Conservation (phyloP, 2,329 filamentous ascomycete genomes). For the Cercospora sojina region DNA sequence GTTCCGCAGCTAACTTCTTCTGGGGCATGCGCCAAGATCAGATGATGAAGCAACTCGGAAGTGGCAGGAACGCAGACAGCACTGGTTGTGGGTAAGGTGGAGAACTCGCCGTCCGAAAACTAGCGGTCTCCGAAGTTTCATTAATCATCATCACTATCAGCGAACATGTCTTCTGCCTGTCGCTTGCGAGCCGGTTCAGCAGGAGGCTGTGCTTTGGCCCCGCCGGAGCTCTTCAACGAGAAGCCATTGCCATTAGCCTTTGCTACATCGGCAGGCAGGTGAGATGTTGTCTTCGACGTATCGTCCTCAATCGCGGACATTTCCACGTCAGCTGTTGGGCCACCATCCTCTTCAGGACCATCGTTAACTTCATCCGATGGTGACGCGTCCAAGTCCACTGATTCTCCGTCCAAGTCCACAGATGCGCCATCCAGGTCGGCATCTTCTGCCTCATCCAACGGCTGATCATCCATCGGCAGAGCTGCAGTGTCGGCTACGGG, state of each 20-base stretch:
- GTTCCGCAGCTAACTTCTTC: neutral
- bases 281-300: neutral
- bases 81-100: neutral
- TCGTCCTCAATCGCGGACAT: neutral
- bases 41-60: neutral
- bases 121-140: neutral
- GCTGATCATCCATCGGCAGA: conserved; percentile 25
- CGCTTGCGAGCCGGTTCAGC: conserved; percentile 58
- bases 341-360: conserved; percentile 39
- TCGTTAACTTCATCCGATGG: conserved; percentile 39
- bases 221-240: conserved; percentile 25
- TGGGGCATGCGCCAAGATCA: neutral
- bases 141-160: conserved; percentile 63
- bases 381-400: conserved; percentile 47
- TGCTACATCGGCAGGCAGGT: neutral
- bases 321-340: neutral
- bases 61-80: neutral
- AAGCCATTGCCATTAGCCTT: conserved; percentile 24
- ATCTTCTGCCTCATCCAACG: conserved; percentile 48
- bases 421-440: conserved; percentile 37
- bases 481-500: neutral
- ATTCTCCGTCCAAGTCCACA: conserved; percentile 21
- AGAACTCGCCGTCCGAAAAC: neutral
- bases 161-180: conserved; percentile 84
- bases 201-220: conserved; percentile 29